phyloP scores from a whole-genome alignment of 2,329 filamentous ascomycete species.

The Alternaria infectoria region DNA sequence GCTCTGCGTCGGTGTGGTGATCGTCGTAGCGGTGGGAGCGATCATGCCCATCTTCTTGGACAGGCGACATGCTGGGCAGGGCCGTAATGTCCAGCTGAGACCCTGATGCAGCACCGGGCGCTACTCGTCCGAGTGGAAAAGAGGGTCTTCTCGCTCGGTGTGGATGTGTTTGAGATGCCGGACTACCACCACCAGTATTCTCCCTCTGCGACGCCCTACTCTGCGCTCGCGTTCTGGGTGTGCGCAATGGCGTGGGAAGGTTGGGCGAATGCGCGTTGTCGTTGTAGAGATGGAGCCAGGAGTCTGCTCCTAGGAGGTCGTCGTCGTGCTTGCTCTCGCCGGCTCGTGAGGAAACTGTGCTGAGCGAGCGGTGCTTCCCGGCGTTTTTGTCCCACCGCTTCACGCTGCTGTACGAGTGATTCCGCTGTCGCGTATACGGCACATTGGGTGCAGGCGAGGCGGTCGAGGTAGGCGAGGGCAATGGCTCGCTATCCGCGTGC shows the following conservation, averaged over 20 bases:
- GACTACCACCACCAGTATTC: background rate
- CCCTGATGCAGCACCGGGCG: conserved; percentile 10
- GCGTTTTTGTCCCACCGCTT: conserved; percentile 2
- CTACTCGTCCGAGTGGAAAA: conserved; percentile 2
- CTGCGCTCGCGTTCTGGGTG: conserved; percentile 4
- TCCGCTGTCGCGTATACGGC: conserved; percentile 12
- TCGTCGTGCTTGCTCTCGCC: conserved; percentile 5
- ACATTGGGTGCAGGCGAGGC: conserved; percentile 26
- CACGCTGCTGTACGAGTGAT: background rate
- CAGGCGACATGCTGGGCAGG: conserved; percentile 29
- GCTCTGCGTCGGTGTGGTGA: conserved; percentile 3
- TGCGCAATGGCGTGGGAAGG: conserved; percentile 1
- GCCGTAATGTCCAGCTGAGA: conserved; percentile 37
- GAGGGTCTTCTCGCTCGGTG: conserved; percentile 17
- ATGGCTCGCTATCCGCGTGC: conserved; percentile 19
- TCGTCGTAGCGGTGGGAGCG: background rate
- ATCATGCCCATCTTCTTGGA: background rate
- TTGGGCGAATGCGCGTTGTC: conserved; percentile 11
- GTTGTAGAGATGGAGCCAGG: conserved; percentile 15
- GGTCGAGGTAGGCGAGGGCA: conserved; percentile 4
- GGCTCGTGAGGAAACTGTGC: conserved; percentile 3
- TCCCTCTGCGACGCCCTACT: conserved; percentile 6
- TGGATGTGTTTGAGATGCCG: conserved; percentile 7
- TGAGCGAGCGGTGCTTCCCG: conserved; percentile 6
- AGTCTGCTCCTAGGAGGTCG: conserved; percentile 6